These are phyloP conservation scores for Ganoderma meredithae DNA, from an alignment of 1,284 basidiomycete genomes.

Conservation along the genomic window DNA sequence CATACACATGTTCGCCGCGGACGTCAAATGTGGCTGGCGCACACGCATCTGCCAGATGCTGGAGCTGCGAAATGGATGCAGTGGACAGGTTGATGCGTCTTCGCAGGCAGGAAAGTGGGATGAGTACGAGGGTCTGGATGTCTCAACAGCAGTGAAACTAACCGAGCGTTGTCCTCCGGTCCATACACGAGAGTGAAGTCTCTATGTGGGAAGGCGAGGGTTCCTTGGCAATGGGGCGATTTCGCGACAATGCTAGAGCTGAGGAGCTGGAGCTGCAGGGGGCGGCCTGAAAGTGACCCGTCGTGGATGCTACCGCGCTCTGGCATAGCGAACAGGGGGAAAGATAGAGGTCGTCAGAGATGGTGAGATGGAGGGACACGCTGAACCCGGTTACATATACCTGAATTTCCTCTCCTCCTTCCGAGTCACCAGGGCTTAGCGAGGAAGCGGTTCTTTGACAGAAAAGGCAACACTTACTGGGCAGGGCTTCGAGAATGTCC, in stretches of 20 bases:
- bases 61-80: conserved; percentile 16
- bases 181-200: conserved; percentile 31
- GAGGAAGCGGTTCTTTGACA: too few species aligned
- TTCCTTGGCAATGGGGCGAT: conserved; percentile 29
- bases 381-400: too few species aligned
- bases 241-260: conserved; percentile 2
- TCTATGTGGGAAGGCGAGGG: conserved; percentile 8
- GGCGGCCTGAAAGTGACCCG: neutral
- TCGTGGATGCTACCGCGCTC: too few species aligned
- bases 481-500: too few species aligned
- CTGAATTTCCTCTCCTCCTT: too few species aligned
- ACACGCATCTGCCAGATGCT: conserved; percentile 30
- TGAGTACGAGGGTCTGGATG: neutral
- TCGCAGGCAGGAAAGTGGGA: too few species aligned
- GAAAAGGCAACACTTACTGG: too few species aligned
- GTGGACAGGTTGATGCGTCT: conserved; percentile 18
- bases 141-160: neutral
- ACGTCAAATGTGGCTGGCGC: conserved; percentile 36
- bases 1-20: conserved; percentile 31
- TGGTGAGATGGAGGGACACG: too few species aligned
- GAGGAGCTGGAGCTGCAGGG: neutral
- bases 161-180: conserved; percentile 17
- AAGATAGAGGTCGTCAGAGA: too few species aligned
- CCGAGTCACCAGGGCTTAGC: too few species aligned
- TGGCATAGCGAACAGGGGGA: too few species aligned